Evolutionary conservation across 306 rosid genomes (phyloP).

Genomic region (Acmispon strigosus): DNA sequence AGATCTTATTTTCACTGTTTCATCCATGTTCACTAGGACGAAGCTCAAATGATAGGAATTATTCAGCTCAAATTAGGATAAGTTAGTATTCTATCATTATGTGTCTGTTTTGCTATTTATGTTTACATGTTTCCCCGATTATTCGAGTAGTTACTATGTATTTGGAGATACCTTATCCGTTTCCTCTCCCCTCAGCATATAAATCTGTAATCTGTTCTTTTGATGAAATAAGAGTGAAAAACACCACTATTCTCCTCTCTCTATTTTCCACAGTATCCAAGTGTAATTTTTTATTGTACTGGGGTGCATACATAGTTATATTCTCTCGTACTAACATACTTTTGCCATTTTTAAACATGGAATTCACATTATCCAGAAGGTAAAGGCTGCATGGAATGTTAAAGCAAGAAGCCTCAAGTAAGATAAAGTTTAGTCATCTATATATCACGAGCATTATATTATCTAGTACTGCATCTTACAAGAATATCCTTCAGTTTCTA

Average conservation of each 20-base stretch:
- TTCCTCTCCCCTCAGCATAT: background rate
- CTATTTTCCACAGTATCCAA: background rate
- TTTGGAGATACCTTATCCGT: background rate
- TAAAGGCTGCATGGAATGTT: background rate
- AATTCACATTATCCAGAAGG: background rate
- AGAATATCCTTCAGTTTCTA: background rate
- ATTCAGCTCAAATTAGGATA: background rate
- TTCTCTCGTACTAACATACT: background rate
- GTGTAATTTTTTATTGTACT: background rate
- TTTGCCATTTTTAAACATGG: background rate
- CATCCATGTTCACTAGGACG: background rate
- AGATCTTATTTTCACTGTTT: slow-evolving; percentile 11
- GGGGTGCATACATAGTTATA: background rate
- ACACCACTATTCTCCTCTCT: background rate
- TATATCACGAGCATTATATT: background rate
- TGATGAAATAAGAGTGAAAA: background rate
- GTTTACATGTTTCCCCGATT: background rate
- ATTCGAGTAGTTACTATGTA: background rate
- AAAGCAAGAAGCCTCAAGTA: slow-evolving; percentile 13
- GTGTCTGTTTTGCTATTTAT: background rate
- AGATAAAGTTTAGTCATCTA: slow-evolving; percentile 2
- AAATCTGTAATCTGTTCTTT: background rate
- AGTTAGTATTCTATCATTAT: background rate
- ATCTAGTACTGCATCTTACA: background rate
- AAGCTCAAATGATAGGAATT: background rate